Base-by-base conservation (phyloP, 2,329 filamentous ascomycete genomes). In the Fusarium stilboides region DNA sequence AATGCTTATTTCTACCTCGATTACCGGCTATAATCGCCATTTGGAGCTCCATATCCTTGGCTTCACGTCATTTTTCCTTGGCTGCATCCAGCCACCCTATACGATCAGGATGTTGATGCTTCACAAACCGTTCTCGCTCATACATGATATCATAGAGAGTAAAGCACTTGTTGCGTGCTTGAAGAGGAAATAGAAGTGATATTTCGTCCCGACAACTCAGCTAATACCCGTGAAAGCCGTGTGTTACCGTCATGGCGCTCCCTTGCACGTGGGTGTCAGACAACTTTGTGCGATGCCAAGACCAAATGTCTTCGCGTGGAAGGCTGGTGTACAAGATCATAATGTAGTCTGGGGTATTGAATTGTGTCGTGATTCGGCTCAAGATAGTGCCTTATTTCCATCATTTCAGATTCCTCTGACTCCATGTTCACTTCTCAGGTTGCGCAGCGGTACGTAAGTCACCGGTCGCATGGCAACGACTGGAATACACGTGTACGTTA, bases 1-100 rank as follows among this genome's bases (percentile, higher is more conserved):
- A 31, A 31, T 31, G 28, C 28, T 31, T 31, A 31, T 31, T 31
- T 31, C 28, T 31, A 31, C 28, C 28, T 31, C 10, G 9, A 31
- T 31, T 31, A 31, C 28, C 28, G 28, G 28, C 10, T 4, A 31
- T 31, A 5, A 10, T 31, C 28, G 13, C 28, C 28, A 31, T 31
- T 31, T 31, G 5, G 10, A 31, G 28, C 28, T 31, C 9, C 28
- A 33, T 17, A 15, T 26, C 19, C 51, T 64, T 49, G 26, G 44
- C 49, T 49, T 58, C 31, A 24, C 59, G 59, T 57, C 59, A 64
- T 64, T 26, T 12, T 44, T 26, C 9, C 20, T 31, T 20, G n/a
- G 52, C 33, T 51, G 19, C 15, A 15, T 10, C 22, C 37, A 55
- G 52, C 33, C 33, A 55, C 43, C 13, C 19, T n/a, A 36, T 22